phyloP scores from a whole-genome alignment of 2,329 filamentous ascomycete genomes.

The Alternaria sp. region DNA sequence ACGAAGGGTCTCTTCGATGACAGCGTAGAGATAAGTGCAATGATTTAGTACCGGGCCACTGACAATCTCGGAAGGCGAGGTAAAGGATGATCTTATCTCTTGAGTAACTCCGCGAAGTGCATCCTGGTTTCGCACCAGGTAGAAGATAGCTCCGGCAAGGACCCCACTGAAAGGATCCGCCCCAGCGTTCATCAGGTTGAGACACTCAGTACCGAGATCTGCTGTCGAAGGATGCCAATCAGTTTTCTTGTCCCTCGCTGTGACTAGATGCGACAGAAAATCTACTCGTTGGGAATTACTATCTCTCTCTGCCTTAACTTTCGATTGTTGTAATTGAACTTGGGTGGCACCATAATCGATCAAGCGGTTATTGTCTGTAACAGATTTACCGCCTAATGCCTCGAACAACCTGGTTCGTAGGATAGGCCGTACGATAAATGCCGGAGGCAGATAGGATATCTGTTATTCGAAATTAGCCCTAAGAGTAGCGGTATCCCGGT shows the following conservation, averaged over 20 bases:
- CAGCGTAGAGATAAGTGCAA: slow-evolving; percentile 41
- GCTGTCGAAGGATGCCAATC: slow-evolving; percentile 45
- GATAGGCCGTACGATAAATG: slow-evolving; percentile 28
- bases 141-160: slow-evolving; percentile 47
- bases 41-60: slow-evolving; percentile 27
- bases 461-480: slow-evolving; percentile 2
- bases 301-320: slow-evolving; percentile 14
- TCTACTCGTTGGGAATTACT: slow-evolving; percentile 40
- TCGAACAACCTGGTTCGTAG: slow-evolving; percentile 30
- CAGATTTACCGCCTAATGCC: slow-evolving; percentile 28
- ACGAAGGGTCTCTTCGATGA: slow-evolving; percentile 47
- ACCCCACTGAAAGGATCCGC: slow-evolving; percentile 50
- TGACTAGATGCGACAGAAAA: slow-evolving; percentile 53
- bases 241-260: slow-evolving; percentile 53
- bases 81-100: slow-evolving; percentile 35
- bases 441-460: slow-evolving; percentile 2
- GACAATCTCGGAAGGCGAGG: slow-evolving; percentile 29
- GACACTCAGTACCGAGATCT: slow-evolving; percentile 55
- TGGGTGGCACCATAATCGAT: slow-evolving; percentile 30
- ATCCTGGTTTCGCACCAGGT: slow-evolving; percentile 48
- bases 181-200: slow-evolving; percentile 56
- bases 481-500: slow-evolving; percentile 24
- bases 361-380: slow-evolving; percentile 34
- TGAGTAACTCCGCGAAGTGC: slow-evolving; percentile 29
- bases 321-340: slow-evolving; percentile 12